Base-by-base conservation (phyloP, 2,329 filamentous ascomycete genomes). In the Colletotrichum sp. region DNA sequence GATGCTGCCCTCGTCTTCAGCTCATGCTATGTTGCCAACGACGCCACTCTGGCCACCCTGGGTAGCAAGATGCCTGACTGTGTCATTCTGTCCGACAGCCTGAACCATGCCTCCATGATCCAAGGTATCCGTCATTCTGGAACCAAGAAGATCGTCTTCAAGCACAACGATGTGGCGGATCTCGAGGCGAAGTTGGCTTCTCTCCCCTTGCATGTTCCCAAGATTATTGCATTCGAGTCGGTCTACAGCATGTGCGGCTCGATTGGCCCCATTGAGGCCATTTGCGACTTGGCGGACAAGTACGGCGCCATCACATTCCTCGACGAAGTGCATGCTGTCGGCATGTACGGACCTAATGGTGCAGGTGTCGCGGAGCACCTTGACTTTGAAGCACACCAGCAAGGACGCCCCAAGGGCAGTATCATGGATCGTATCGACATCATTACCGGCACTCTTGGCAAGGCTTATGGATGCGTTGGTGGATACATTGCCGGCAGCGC, bases 201-300 rank as follows among this genome's bases (percentile, higher is more conserved):
- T 15, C 89, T 99, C 55, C 95, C 96, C 1, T 86, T 94, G 1
- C 90, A 97, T 74, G 91, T 94, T 43, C 97, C 97, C 72, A 99
- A 99, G 88, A 98, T 99, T 77, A 99, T 99, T 77, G 97, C 97
- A 4, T 99, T 98, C 77, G 97, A 99, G 86, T 98, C 95, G 34
- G 97, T 99, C 5, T 99, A 99, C 87, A 98, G 95, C 87, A 99
- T 99, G 97, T 99, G 97, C 82, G 97, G 97, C 76, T 98, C 95
- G 18, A 95, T 99, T 82, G 97, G 95, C 1, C 97, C 97, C 1
- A 99, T 99, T 78, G 95, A 96, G 85, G 93, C 93, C 81, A 98
- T 99, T 76, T 98, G 96, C 83, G 95, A 99, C 82, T 87, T 99
- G 68, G 96, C 97, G 12, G 96, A 98, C 76, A 98, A 98, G 87